These are phyloP conservation scores for Nicotiana obtusifolia DNA, from an alignment of 257 asterid species.

Conservation along the genomic window DNA sequence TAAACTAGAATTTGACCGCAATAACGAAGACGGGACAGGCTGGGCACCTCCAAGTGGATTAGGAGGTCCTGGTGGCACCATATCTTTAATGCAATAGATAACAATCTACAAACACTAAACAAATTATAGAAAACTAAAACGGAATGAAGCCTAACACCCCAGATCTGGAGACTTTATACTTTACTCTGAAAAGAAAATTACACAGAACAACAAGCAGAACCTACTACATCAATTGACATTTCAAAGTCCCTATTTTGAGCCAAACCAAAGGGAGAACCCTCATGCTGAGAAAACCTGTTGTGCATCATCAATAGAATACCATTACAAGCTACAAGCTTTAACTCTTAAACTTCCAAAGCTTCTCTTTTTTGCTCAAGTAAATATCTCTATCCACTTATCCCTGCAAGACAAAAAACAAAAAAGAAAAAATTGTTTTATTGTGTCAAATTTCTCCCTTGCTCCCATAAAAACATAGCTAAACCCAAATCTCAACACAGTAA, in stretches of 20 bases:
- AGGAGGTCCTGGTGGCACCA: slow-evolving; percentile 74
- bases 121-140: slow-evolving; percentile 10
- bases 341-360: slow-evolving; percentile 20
- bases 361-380: slow-evolving; percentile 8
- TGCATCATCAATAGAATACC: slow-evolving; percentile 9
- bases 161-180: background rate
- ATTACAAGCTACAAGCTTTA: slow-evolving; percentile 10
- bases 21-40: slow-evolving; percentile 39
- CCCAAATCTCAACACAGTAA: background rate
- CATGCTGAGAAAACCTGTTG: background rate
- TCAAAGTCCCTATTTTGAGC: slow-evolving; percentile 12
- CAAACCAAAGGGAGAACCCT: slow-evolving; percentile 1
- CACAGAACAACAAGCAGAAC: background rate
- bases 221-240: slow-evolving; percentile 3
- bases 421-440: too few relatives aligned
- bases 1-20: slow-evolving; percentile 54
- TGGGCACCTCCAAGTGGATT: slow-evolving; percentile 47
- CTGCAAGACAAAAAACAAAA: background rate
- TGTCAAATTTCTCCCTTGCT: background rate
- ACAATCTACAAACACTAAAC: slow-evolving; percentile 10
- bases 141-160: slow-evolving; percentile 12
- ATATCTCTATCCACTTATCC: slow-evolving; percentile 16
- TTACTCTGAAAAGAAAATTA: background rate
- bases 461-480: background rate
- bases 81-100: slow-evolving; percentile 28